Percentiles rank a stretch among this genome's conserved stretches.
phyloP scores from a whole-genome alignment of 148 eudicot species.

The Diospyros kaki region DNA sequence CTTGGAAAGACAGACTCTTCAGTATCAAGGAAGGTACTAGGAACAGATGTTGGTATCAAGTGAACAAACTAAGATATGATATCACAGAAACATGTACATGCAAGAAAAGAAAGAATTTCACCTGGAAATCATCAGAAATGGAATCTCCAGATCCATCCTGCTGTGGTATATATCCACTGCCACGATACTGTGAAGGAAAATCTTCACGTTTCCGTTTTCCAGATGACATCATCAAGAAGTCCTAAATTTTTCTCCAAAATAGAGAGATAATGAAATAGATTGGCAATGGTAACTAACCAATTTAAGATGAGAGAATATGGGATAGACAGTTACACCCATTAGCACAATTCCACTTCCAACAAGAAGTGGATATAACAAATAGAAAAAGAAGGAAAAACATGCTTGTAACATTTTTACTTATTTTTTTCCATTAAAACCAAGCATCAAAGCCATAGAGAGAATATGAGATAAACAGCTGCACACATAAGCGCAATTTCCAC shows the following conservation, averaged over 20 bases:
- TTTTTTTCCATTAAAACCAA: not conserved
- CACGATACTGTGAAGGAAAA: conserved; percentile 50
- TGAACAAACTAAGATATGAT: not conserved
- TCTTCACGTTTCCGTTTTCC: conserved; percentile 91
- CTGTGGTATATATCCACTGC: conserved; percentile 81
- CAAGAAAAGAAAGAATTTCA: conserved; percentile 27
- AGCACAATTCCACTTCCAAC: not conserved
- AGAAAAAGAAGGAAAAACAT: not conserved
- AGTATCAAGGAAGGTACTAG: not conserved
- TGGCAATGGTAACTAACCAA: not conserved
- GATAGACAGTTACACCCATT: not conserved
- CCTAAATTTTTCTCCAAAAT: conserved; percentile 42
- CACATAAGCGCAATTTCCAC: not conserved
- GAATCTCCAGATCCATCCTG: conserved; percentile 88
- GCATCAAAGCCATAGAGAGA: not conserved
- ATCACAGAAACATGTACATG: not conserved
- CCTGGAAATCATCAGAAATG: conserved; percentile 42
- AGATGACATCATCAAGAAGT: conserved; percentile 56
- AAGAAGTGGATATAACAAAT: not conserved
- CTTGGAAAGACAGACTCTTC: not conserved
- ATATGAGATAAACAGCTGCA: too few species aligned
- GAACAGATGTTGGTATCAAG: not conserved
- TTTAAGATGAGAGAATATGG: not conserved
- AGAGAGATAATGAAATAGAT: conserved; percentile 8
- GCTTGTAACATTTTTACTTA: not conserved